Evolutionary conservation across 2,329 filamentous ascomycete genomes (phyloP).

Genomic region (Thelonectria discophora): DNA sequence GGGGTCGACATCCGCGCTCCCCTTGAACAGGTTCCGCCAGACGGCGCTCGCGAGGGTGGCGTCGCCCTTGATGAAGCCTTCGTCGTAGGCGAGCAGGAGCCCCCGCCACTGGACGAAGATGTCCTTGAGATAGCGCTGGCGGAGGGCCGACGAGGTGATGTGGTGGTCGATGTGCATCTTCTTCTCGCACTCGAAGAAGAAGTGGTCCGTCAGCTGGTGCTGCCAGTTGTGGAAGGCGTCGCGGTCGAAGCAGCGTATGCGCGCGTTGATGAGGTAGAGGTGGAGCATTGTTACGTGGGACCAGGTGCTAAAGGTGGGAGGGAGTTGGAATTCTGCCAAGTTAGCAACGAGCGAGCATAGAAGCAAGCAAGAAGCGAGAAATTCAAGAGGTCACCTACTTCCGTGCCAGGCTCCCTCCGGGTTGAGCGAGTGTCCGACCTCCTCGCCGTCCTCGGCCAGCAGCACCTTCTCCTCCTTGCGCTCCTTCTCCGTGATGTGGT

Average conservation of each 20-base stretch:
- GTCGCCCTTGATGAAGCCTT: conserved; percentile 80
- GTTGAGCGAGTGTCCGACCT: conserved; percentile 67
- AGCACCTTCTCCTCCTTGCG: conserved; percentile 73
- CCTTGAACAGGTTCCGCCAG: conserved; percentile 94
- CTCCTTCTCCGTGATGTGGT: conserved; percentile 74
- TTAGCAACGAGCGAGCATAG: conserved; percentile 5
- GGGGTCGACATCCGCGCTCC: conserved; percentile 61
- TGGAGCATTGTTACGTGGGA: conserved; percentile 95
- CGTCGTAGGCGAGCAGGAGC: conserved; percentile 83
- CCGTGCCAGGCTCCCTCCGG: conserved; percentile 72
- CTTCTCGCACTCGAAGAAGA: conserved; percentile 89
- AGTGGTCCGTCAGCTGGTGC: conserved; percentile 92
- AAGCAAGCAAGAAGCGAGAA: neutral
- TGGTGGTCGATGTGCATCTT: conserved; percentile 84
- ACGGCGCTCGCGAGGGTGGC: conserved; percentile 81
- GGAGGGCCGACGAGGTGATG: conserved; percentile 65
- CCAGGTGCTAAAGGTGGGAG: conserved; percentile 94
- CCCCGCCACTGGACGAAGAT: conserved; percentile 94
- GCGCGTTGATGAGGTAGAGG: conserved; percentile 89
- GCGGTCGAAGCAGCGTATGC: conserved; percentile 79
- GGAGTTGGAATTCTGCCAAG: conserved; percentile 74
- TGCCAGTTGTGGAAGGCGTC: conserved; percentile 80
- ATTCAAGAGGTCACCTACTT: conserved; percentile 59
- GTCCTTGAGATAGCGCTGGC: conserved; percentile 80
- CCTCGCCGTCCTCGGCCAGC: conserved; percentile 80